Percentiles rank a stretch among this genome's conserved stretches.
Conservation (phyloP, 768 basidiomycete genomes). For the Hortiboletus flavorubellus region DNA sequence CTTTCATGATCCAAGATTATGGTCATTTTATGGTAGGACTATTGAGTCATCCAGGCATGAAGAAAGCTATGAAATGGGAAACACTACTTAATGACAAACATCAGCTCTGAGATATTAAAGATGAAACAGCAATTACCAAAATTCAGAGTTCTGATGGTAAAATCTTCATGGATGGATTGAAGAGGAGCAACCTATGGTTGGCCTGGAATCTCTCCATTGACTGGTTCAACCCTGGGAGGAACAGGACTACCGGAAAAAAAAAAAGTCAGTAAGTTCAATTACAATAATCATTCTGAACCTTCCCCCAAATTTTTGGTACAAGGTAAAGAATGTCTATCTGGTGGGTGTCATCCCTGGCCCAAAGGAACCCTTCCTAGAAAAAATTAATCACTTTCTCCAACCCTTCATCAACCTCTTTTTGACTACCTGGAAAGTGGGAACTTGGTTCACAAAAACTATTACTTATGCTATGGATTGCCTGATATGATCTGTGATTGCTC, state of each 20-base stretch:
- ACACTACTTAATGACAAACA: background rate
- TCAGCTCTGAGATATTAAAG: background rate
- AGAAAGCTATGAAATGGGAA: slow-evolving; percentile 25
- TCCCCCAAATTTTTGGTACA: slow-evolving; percentile 12
- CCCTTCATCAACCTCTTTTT: slow-evolving; percentile 35
- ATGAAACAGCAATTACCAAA: background rate
- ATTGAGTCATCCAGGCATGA: slow-evolving; percentile 23
- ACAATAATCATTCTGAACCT: slow-evolving; percentile 22
- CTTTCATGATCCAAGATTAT: slow-evolving; percentile 28
- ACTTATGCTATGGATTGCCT: background rate
- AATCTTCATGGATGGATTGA: slow-evolving; percentile 1
- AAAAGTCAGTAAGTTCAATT: slow-evolving; percentile 10
- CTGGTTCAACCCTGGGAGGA: slow-evolving; percentile 27
- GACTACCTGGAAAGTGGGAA: slow-evolving; percentile 29
- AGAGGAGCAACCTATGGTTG: slow-evolving; percentile 10
- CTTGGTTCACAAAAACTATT: slow-evolving; percentile 25
- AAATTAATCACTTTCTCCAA: slow-evolving; percentile 32
- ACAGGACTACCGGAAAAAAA: slow-evolving; percentile 20
- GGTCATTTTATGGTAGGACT: slow-evolving; percentile 29
- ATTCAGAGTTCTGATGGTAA: background rate
- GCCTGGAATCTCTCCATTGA: slow-evolving; percentile 26
- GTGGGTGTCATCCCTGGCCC: slow-evolving; percentile 38
- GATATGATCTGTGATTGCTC: background rate
- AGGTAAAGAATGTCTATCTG: slow-evolving; percentile 36
- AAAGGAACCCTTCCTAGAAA: slow-evolving; percentile 22